A percentile compares a stretch with the other conserved stretches of the same genome.
These are phyloP conservation scores for Ophiostoma ulmi DNA, from an alignment of 2,329 filamentous ascomycete species.

Conservation along the genomic window DNA sequence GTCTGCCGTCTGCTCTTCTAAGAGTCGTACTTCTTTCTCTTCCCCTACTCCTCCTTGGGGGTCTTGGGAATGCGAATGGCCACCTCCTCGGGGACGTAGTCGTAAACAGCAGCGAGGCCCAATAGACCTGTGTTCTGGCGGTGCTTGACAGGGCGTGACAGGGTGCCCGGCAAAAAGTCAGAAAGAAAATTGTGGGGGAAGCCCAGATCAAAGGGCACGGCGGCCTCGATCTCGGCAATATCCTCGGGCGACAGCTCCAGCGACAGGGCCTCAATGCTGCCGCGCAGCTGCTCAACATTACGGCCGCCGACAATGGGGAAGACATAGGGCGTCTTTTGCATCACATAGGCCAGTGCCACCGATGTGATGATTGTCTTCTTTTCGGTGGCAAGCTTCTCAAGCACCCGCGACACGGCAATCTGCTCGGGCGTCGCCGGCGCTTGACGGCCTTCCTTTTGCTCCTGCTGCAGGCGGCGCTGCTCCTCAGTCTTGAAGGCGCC, in stretches of 20 bases:
- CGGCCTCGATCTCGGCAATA: slow-evolving; percentile 60
- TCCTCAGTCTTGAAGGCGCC: slow-evolving; percentile 35
- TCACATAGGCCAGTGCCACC: slow-evolving; percentile 65
- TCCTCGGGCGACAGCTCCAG: slow-evolving; percentile 57
- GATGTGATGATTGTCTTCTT: slow-evolving; percentile 43
- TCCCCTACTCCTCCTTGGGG: slow-evolving; percentile 35
- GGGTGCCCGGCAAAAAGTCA: slow-evolving; percentile 32
- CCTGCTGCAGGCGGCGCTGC: slow-evolving; percentile 27
- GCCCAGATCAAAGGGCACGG: slow-evolving; percentile 57
- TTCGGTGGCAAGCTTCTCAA: slow-evolving; percentile 47
- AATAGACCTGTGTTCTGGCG: slow-evolving; percentile 43
- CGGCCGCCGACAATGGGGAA: slow-evolving; percentile 69
- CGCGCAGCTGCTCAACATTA: slow-evolving; percentile 63
- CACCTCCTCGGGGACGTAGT: slow-evolving; percentile 46
- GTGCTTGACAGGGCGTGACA: slow-evolving; percentile 32
- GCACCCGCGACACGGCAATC: slow-evolving; percentile 42
- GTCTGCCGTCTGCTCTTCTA: not conserved
- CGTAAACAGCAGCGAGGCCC: slow-evolving; percentile 44
- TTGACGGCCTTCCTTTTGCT: slow-evolving; percentile 36
- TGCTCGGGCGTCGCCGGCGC: slow-evolving; percentile 48
- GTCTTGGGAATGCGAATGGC: slow-evolving; percentile 42
- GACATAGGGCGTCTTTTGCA: slow-evolving; percentile 66
- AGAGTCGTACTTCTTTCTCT: not conserved
- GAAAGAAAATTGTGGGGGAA: slow-evolving; percentile 61
- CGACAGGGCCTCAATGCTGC: slow-evolving; percentile 63